A percentile compares a stretch with the other conserved stretches of the same genome.
Evolutionary conservation across 306 rosid genomes (phyloP).

Genomic region (Hippophae rhamnoides): DNA sequence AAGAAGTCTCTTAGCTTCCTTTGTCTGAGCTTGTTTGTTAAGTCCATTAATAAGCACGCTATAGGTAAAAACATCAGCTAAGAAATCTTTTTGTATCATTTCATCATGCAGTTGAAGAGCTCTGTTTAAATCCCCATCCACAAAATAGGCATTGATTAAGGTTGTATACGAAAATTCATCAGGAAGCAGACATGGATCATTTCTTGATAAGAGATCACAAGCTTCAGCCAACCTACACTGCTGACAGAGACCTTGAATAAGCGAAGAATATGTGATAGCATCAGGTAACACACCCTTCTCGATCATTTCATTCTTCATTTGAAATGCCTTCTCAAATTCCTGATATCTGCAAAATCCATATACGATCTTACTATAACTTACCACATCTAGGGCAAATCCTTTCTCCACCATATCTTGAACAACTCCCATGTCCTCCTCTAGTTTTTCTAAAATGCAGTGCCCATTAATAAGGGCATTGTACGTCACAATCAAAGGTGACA

Average conservation of each 20-base stretch:
- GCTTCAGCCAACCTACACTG: conserved; percentile 56
- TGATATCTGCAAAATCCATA: conserved; percentile 58
- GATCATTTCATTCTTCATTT: conserved; percentile 61
- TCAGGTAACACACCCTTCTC: conserved; percentile 61
- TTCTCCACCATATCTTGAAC: conserved; percentile 46
- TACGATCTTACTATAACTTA: conserved; percentile 73
- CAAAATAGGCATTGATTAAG: conserved; percentile 69
- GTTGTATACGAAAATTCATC: conserved; percentile 74
- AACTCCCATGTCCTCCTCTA: conserved; percentile 54
- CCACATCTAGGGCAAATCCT: conserved; percentile 62
- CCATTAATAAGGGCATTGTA: conserved; percentile 73
- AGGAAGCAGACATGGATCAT: conserved; percentile 49
- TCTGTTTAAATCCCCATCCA: conserved; percentile 57
- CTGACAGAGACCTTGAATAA: conserved; percentile 71
- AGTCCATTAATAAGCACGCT: conserved; percentile 91
- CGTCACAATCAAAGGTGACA: conserved; percentile 64
- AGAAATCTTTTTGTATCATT: conserved; percentile 63
- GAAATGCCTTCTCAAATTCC: conserved; percentile 61
- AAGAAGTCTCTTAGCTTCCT: conserved; percentile 81
- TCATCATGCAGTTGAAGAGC: conserved; percentile 71
- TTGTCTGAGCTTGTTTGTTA: conserved; percentile 68
- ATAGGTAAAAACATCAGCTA: conserved; percentile 77
- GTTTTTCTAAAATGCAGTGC: conserved; percentile 54
- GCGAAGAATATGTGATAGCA: conserved; percentile 56
- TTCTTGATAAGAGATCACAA: conserved; percentile 53